Conservation (phyloP, 257 asterid genomes). For the Nicotiana benthamiana region DNA sequence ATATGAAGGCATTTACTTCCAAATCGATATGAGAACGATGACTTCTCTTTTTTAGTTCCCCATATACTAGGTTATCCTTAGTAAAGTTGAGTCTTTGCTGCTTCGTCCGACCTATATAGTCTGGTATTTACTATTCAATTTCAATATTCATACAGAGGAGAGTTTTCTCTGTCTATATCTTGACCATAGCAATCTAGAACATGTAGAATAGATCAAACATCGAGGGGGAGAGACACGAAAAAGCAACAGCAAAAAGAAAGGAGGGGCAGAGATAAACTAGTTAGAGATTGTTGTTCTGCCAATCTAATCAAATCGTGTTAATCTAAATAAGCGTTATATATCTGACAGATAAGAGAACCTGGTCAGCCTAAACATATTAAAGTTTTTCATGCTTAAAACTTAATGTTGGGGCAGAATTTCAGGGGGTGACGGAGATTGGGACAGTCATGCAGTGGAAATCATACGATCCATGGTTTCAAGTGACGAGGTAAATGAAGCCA, state of each 20-base stretch:
- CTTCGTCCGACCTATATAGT: not conserved
- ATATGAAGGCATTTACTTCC: not conserved
- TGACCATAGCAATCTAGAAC: not conserved
- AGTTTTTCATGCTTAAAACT: constrained; percentile 1
- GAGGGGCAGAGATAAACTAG: not conserved
- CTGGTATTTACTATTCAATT: not conserved
- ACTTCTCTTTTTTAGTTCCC: not conserved
- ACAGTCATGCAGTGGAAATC: not conserved
- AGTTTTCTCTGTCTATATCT: not conserved
- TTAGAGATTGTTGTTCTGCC: not conserved
- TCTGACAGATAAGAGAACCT: not conserved
- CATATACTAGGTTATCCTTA: not conserved
- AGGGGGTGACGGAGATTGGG: not conserved
- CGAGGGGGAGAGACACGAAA: not conserved
- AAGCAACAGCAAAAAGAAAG: not conserved
- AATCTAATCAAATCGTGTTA: not conserved
- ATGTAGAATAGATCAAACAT: not conserved
- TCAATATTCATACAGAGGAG: not conserved
- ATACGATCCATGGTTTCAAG: not conserved
- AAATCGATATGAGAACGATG: not conserved
- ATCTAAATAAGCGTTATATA: not conserved
- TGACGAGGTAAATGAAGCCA: not conserved
- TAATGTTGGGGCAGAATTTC: not conserved
- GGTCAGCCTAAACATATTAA: not conserved
- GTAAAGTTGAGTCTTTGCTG: not conserved